A percentile compares a stretch with the other conserved stretches of the same genome.
phyloP scores from a whole-genome alignment of 2,329 filamentous ascomycete genomes.

The Colletotrichum sp. region DNA sequence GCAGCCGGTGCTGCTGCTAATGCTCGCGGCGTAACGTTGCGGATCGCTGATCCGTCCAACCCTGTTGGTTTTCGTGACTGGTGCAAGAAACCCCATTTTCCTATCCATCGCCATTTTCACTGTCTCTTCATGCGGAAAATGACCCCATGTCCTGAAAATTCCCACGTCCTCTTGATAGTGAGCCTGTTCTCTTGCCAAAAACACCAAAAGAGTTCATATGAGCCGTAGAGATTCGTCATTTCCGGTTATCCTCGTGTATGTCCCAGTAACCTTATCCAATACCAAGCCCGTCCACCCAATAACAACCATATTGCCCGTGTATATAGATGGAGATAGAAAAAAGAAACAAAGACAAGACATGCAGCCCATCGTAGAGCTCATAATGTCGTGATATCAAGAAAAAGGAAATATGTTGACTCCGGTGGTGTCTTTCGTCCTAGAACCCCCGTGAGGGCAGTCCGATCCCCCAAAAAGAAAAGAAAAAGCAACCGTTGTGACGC shows the following conservation, averaged over 20 bases:
- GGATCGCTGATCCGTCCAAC: background rate
- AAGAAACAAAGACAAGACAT: background rate
- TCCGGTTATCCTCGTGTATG: background rate
- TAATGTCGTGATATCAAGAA: background rate
- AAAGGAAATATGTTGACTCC: background rate
- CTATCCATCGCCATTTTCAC: background rate
- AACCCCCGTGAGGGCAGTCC: constrained; percentile 7
- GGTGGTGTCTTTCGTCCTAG: background rate
- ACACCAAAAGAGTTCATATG: background rate
- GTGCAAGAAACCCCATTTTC: background rate
- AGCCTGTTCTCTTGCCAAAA: background rate
- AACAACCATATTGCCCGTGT: background rate
- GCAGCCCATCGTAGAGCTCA: background rate
- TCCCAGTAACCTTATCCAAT: background rate
- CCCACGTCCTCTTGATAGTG: background rate
- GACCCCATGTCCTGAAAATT: background rate
- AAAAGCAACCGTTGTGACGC: background rate
- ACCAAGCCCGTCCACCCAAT: background rate
- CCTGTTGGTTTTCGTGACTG: background rate
- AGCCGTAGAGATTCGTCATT: background rate
- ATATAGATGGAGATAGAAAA: background rate
- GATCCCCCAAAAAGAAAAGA: background rate
- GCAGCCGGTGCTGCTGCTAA: background rate
- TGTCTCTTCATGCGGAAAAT: background rate
- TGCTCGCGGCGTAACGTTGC: background rate